A percentile compares a stretch with the other conserved stretches of the same genome.
Evolutionary conservation across 2,329 filamentous ascomycete species (phyloP).

Genomic region (Pestalotiopsis sp.): DNA sequence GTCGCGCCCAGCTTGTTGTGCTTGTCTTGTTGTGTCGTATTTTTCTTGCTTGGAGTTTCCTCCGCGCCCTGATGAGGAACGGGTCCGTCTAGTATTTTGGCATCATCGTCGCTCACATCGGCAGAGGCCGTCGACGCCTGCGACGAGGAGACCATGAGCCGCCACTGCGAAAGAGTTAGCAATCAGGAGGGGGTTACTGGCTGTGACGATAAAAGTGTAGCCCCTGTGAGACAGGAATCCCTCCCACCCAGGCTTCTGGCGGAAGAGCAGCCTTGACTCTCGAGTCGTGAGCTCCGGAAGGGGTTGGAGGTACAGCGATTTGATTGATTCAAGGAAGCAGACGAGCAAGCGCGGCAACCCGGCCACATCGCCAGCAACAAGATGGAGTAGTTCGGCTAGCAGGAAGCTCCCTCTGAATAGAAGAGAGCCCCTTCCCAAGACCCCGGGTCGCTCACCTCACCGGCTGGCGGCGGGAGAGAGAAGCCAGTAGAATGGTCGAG

Average conservation of each 20-base stretch:
- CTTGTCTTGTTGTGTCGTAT: background rate
- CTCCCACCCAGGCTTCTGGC: conserved; percentile 14
- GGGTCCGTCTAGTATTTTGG: background rate
- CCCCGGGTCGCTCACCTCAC: background rate
- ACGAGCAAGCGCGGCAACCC: background rate
- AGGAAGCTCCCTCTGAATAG: conserved; percentile 4
- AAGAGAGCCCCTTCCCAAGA: conserved; percentile 10
- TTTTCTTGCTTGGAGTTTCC: background rate
- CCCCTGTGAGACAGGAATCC: conserved; percentile 10
- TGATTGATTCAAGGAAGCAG: background rate
- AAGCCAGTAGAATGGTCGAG: background rate
- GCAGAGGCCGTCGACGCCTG: conserved; percentile 11
- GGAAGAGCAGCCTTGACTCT: conserved; percentile 14
- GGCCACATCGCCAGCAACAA: conserved; percentile 5
- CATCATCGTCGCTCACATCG: conserved; percentile 6
- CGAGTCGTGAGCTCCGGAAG: background rate
- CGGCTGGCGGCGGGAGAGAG: background rate
- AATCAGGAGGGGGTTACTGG: background rate
- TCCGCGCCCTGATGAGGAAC: background rate
- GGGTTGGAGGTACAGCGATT: background rate
- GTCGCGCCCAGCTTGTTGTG: conserved; percentile 1
- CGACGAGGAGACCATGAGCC: conserved; percentile 9
- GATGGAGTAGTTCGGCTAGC: conserved; percentile 1
- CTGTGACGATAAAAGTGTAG: background rate
- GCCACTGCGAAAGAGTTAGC: conserved; percentile 3